A percentile compares a stretch with the other conserved stretches of the same genome.
phyloP scores from a whole-genome alignment of 2,329 filamentous ascomycete species.

The Trichoderma cornu-damae region DNA sequence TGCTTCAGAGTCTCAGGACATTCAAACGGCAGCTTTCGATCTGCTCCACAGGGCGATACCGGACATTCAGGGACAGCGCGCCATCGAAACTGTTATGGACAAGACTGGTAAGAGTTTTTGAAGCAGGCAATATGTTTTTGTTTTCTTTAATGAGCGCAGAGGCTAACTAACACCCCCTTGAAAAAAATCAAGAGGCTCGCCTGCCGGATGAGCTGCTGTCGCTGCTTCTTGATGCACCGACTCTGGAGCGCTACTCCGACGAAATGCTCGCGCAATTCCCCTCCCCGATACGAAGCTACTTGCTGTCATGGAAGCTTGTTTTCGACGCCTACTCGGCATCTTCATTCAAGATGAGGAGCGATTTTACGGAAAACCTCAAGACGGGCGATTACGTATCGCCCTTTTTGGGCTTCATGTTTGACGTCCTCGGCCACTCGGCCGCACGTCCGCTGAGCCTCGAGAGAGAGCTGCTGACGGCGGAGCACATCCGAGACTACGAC shows the following conservation, averaged over 20 bases:
- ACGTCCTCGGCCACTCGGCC: constrained; percentile 73
- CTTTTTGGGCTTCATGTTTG: constrained; percentile 74
- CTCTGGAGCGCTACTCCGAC: constrained; percentile 60
- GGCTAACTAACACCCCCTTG: background rate
- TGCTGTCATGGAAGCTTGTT: constrained; percentile 83
- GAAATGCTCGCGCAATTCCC: constrained; percentile 65
- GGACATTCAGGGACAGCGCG: constrained; percentile 70
- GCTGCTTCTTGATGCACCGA: constrained; percentile 72
- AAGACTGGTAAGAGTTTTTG: constrained; percentile 48
- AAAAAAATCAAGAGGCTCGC: constrained; percentile 48
- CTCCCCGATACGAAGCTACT: constrained; percentile 66
- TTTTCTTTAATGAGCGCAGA: rapidly evolving
- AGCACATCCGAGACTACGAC: constrained; percentile 53
- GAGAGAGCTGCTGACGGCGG: constrained; percentile 54
- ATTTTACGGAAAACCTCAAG: constrained; percentile 77
- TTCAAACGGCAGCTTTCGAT: constrained; percentile 76
- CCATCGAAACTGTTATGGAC: constrained; percentile 68
- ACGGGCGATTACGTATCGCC: constrained; percentile 62
- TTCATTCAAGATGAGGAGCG: constrained; percentile 73
- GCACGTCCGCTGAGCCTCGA: constrained; percentile 71
- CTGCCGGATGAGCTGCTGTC: constrained; percentile 83
- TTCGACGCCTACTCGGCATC: constrained; percentile 79
- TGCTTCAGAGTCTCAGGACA: constrained; percentile 65
- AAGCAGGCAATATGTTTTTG: too few relatives aligned
- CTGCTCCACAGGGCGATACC: constrained; percentile 79